phyloP scores from a whole-genome alignment of 2,329 filamentous ascomycete genomes.

The Lojkania enalia region DNA sequence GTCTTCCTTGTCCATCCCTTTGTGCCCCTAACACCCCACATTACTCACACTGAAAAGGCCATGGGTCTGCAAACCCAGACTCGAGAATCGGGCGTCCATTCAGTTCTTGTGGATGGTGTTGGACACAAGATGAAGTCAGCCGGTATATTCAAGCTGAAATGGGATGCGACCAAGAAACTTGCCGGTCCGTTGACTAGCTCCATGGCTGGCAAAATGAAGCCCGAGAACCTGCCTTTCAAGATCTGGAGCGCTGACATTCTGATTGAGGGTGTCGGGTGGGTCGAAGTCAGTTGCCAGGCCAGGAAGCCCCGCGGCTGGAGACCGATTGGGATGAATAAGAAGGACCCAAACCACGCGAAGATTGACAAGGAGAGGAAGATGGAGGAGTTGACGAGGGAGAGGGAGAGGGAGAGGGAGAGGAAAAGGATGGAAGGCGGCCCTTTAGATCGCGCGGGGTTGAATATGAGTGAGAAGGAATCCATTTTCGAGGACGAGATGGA shows the following conservation, averaged over 20 bases:
- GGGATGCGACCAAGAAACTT: constrained; percentile 81
- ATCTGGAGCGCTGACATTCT: constrained; percentile 82
- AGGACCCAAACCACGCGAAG: constrained; percentile 39
- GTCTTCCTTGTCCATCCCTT: constrained; percentile 85
- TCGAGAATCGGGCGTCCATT: constrained; percentile 60
- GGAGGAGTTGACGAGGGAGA: constrained; percentile 19
- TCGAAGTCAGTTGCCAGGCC: constrained; percentile 84
- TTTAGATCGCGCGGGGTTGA: constrained; percentile 14
- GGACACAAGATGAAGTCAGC: constrained; percentile 55
- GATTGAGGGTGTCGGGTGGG: constrained; percentile 90
- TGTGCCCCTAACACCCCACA: constrained; percentile 73
- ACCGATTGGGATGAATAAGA: constrained; percentile 52
- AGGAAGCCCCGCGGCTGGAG: constrained; percentile 51
- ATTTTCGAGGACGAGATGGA: constrained; percentile 59
- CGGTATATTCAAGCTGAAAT: constrained; percentile 72
- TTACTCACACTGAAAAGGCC: constrained; percentile 81
- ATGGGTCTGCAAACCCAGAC: constrained; percentile 66
- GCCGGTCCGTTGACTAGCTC: constrained; percentile 72
- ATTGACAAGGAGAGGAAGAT: constrained; percentile 16
- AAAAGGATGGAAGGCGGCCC: constrained; percentile 37
- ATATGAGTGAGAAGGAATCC: constrained; percentile 54
- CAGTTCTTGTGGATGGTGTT: constrained; percentile 56
- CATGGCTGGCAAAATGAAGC: constrained; percentile 63
- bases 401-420: constrained; percentile 19
- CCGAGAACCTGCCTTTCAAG: constrained; percentile 74